Conservation (phyloP, 2,329 filamentous ascomycete genomes). For the Stachybotrys elegans region DNA sequence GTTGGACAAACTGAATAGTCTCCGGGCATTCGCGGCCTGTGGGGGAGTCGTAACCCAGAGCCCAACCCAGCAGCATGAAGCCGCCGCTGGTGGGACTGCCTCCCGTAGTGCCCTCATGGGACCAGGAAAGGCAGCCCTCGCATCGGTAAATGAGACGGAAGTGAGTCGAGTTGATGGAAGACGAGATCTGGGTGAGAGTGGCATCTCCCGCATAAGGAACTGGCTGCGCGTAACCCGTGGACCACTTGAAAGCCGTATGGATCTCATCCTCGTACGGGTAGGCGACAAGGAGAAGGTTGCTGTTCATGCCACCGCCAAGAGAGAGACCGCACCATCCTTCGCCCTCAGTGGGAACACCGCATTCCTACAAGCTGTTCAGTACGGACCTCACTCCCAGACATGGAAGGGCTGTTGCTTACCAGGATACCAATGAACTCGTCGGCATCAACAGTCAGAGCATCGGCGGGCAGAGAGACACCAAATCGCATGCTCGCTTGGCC, state of each 20-base stretch:
- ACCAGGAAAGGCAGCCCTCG: constrained; percentile 50
- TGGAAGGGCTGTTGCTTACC: too few relatives aligned
- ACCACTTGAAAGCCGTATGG: constrained; percentile 53
- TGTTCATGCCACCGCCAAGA: constrained; percentile 52
- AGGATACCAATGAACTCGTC: constrained; percentile 57
- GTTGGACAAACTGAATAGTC: constrained; percentile 43
- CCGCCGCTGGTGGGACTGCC: constrained; percentile 37
- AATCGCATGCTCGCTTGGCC: constrained; percentile 41
- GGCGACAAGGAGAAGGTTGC: constrained; percentile 51
- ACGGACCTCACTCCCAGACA: neutral
- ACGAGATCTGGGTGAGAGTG: constrained; percentile 55
- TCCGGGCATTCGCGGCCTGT: constrained; percentile 36
- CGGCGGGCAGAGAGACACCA: constrained; percentile 48
- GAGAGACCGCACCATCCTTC: constrained; percentile 56
- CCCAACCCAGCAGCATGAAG: constrained; percentile 49
- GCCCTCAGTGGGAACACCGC: constrained; percentile 36
- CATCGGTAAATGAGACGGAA: constrained; percentile 64
- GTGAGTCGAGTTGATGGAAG: constrained; percentile 49
- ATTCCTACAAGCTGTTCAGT: constrained; percentile 30
- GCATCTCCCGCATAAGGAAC: constrained; percentile 57
- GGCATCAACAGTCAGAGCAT: constrained; percentile 40
- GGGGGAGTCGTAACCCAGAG: constrained; percentile 41
- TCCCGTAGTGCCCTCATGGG: constrained; percentile 39
- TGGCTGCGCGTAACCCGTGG: constrained; percentile 54
- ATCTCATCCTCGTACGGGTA: constrained; percentile 51